A percentile compares a stretch with the other conserved stretches of the same genome.
phyloP scores from a whole-genome alignment of 2,329 filamentous ascomycete species.

The Clonostachys byssicola region DNA sequence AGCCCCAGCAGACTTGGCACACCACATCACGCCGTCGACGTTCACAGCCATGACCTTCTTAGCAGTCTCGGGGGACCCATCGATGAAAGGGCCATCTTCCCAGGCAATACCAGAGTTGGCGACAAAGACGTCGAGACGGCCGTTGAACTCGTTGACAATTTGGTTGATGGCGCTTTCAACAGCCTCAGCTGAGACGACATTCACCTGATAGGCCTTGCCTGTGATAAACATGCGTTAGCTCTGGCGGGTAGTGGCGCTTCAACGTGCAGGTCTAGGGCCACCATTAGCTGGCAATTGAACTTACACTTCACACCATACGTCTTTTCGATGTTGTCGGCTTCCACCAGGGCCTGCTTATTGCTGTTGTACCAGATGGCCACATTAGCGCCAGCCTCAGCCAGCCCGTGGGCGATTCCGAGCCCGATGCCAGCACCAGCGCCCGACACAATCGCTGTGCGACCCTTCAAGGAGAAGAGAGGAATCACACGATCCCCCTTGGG shows the following conservation, averaged over 20 bases:
- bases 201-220: conserved; percentile 60
- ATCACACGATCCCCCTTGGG: conserved; percentile 48
- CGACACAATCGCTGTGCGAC: conserved; percentile 65
- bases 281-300: conserved; percentile 16
- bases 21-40: conserved; percentile 75
- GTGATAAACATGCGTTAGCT: conserved; percentile 1
- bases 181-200: conserved; percentile 49
- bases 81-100: conserved; percentile 64
- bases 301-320: conserved; percentile 65
- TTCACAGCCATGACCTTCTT: conserved; percentile 66
- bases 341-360: conserved; percentile 59
- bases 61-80: conserved; percentile 61
- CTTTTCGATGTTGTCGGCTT: conserved; percentile 59
- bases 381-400: conserved; percentile 68
- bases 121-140: conserved; percentile 72
- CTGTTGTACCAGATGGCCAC: conserved; percentile 71
- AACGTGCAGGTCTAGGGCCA: background rate
- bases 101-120: conserved; percentile 76
- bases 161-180: conserved; percentile 46
- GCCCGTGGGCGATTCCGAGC: conserved; percentile 56
- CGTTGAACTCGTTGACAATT: conserved; percentile 64
- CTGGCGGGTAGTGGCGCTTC: no score
- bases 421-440: conserved; percentile 67
- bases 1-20: conserved; percentile 63
- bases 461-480: conserved; percentile 65